Evolutionary conservation across 768 basidiomycete species (phyloP), one percentile per base, ranked within the genome.

Genomic region (Pluteus cervinus): DNA sequence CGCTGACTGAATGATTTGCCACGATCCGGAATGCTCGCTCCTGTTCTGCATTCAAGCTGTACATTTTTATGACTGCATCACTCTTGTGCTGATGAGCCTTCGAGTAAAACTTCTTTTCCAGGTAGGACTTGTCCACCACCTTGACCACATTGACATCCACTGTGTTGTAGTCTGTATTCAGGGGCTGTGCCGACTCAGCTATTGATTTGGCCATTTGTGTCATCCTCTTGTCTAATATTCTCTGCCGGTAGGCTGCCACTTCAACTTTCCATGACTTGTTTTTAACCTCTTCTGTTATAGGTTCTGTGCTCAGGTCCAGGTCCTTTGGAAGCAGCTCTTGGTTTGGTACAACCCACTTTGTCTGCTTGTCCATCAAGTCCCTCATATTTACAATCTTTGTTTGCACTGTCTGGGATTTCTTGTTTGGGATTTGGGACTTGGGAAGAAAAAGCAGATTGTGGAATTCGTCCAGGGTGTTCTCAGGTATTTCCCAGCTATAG

Each of bases 1-100:
- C n/a, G n/a, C n/a, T n/a, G n/a, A n/a, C n/a, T n/a, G n/a, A n/a
- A n/a, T n/a, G n/a, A n/a, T 60, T 46, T 4, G 54, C 52, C 11
- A 63, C 45, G n/a, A 60, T 52, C 1, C 46, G 9, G 39, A 62
- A 62, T 3, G 60, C 62, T 18, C 53, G 26, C 5, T 48, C 46
- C 45, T 63, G 63, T 36, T 61, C 58, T 0, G 24, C 11, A 38
- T 63, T 61, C 1, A 61, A 29, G 7, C 20, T 37, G 33, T 39
- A 58, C 1, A 49, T 32, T 10, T 10, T 20, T 0, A 47, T 29
- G 25, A 48, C 42, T 2, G 29, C 20, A 9, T 42, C 24, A 2
- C 41, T 41, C 7, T 36, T 21, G 1, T 36, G 24, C 15, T 36
- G 16, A 15, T 36, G 38, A 4, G 20, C 36, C 16, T 22, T 29